Conservation (phyloP, 192 early-diverging fungal species). For the Jimgerdemannia flammicorona region DNA sequence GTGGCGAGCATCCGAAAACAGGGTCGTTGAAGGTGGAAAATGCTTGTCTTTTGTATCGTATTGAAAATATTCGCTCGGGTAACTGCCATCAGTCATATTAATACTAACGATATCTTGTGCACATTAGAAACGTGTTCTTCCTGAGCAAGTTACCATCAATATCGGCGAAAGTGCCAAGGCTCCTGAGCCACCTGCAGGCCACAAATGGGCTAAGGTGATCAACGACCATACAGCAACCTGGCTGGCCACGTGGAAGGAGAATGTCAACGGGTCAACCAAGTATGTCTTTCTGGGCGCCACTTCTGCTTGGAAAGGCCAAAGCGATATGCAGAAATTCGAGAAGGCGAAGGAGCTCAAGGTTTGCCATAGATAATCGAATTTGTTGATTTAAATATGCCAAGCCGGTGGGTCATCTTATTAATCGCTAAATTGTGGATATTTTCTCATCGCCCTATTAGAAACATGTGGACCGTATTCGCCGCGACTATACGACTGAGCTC, state of each 20-base stretch:
- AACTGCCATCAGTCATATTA: not conserved
- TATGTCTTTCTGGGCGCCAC: slow-evolving; percentile 94
- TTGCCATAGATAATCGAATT: slow-evolving; percentile 5
- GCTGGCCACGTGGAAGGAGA: slow-evolving; percentile 99
- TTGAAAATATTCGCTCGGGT: slow-evolving; percentile 2
- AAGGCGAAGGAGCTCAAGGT: slow-evolving; percentile 87
- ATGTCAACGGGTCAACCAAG: slow-evolving; percentile 89
- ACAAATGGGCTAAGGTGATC: slow-evolving; percentile 81
- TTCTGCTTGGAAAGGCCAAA: slow-evolving; percentile 93
- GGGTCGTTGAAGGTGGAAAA: slow-evolving; percentile 75
- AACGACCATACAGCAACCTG: slow-evolving; percentile 94
- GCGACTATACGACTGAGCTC: slow-evolving; percentile 73
- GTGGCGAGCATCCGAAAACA: slow-evolving; percentile 94
- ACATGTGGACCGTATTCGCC: slow-evolving; percentile 71
- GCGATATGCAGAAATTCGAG: slow-evolving; percentile 95
- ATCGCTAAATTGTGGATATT: not conserved
- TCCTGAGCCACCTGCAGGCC: slow-evolving; percentile 83
- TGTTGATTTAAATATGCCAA: not conserved
- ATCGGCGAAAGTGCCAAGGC: slow-evolving; percentile 72
- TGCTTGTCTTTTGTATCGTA: not conserved
- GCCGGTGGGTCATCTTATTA: not conserved
- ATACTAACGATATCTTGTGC: not conserved
- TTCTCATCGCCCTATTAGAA: slow-evolving; percentile 33
- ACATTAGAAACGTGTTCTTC: slow-evolving; percentile 69
- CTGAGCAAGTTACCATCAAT: slow-evolving; percentile 95